Evolutionary conservation across 176 grass and related monocot species (phyloP), one percentile per base, ranked within the genome.

Genomic region (Bolboschoenus planiculmis): DNA sequence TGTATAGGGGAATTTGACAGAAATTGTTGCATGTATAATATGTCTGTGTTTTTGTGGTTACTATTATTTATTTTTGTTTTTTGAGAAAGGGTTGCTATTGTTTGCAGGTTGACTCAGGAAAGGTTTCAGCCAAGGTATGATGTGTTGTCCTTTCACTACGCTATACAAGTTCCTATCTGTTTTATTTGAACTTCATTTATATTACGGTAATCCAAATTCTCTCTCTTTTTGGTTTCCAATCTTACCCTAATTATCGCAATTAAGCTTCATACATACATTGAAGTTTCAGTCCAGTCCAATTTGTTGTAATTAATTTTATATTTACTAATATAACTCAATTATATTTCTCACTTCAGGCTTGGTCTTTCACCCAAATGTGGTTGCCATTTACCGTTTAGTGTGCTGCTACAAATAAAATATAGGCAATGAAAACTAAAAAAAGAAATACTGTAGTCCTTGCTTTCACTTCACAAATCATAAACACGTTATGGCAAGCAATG

Each of bases 81-180:
- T 47, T 47, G 10, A 47, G 10, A 47, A 47, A 47, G 44, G 24
- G 7, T 64, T 34, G 29, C 60, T 15, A 64, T 64, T 31, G 34
- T 65, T 65, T 70, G 65, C 86, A 91, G 91, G 59, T 85, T 79
- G 71, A 87, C 75, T 53, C 80, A 37, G 88, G 83, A 68, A 93
- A 88, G 80, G 75, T 90, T 80, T 93, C 86, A 86, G 85, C 91
- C 14, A 90, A 23, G 88, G 88, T 93, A 62, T 83, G 78, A 39
- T 7, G 80, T 68, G 4, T 84, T 85, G 33, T 34, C 30, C 35
- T 70, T 40, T 70, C 65, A 42, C 20, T 10, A 70, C 18, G 9
- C 35, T n/a, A 70, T 40, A 21, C 10, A 70, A 40, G 3, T 44
- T 26, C 4, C 3, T 23, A 24, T 42, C 8, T 72, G 1, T 26